Evolutionary conservation across 192 early-diverging fungal genomes (phyloP).

Genomic region (Linnemannia zychae): DNA sequence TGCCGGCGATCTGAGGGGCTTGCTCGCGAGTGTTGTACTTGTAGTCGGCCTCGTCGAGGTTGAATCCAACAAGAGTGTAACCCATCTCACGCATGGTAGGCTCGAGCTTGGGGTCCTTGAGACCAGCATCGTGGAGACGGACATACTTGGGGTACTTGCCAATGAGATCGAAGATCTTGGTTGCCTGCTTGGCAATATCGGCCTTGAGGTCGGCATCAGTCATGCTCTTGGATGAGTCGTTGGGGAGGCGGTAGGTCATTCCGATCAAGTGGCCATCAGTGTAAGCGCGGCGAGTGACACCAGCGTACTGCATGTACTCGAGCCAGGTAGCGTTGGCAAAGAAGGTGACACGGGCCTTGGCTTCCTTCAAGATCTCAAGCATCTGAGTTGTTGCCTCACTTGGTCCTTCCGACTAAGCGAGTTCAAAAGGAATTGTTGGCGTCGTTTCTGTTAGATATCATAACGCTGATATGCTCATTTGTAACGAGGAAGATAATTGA

Average conservation of each 20-base stretch:
- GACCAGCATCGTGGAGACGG: slow-evolving; percentile 59
- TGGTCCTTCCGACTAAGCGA: slow-evolving; percentile 62
- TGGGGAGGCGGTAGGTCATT: slow-evolving; percentile 68
- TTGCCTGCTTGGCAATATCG: slow-evolving; percentile 62
- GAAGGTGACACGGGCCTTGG: slow-evolving; percentile 65
- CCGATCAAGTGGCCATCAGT: slow-evolving; percentile 69
- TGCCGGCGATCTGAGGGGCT: slow-evolving; percentile 54
- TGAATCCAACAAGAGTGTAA: slow-evolving; percentile 63
- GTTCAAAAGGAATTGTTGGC: background rate
- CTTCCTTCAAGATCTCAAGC: slow-evolving; percentile 62
- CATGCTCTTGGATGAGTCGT: slow-evolving; percentile 58
- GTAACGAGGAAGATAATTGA: background rate
- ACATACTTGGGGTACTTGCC: slow-evolving; percentile 66
- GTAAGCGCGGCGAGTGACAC: slow-evolving; percentile 65
- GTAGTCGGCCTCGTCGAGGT: slow-evolving; percentile 64
- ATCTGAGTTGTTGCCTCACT: slow-evolving; percentile 69
- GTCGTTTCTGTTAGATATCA: background rate
- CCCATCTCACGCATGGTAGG: slow-evolving; percentile 58
- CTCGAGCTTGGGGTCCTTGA: slow-evolving; percentile 60
- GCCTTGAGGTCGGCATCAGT: slow-evolving; percentile 57
- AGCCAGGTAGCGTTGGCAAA: slow-evolving; percentile 68
- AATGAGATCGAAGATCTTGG: slow-evolving; percentile 59
- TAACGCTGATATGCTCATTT: background rate
- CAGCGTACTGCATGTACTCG: slow-evolving; percentile 66
- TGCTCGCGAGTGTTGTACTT: slow-evolving; percentile 59